Conservation (phyloP, 2,329 filamentous ascomycete species). For the Cordyceps pruinosa region DNA sequence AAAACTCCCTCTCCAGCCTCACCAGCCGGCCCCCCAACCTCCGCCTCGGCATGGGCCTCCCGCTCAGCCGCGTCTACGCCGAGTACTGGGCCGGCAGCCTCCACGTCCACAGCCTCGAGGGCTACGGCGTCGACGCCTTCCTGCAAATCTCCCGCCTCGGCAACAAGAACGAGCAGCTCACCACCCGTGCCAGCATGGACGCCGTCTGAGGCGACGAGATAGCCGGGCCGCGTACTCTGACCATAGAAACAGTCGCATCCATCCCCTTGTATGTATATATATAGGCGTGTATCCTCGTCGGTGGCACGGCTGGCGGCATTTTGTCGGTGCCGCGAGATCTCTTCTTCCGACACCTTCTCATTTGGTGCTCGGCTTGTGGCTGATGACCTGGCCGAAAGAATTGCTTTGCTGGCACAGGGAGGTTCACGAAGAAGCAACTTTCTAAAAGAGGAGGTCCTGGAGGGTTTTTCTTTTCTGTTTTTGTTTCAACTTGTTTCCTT, state of each 20-base stretch:
- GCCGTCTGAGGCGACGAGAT: slow-evolving; percentile 45
- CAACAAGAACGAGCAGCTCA: slow-evolving; percentile 95
- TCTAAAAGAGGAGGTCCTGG: not conserved
- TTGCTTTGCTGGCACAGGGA: not conserved
- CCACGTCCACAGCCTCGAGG: slow-evolving; percentile 86
- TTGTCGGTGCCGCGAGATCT: too few relatives aligned
- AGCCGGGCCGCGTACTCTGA: not conserved
- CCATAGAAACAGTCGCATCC: too few relatives aligned
- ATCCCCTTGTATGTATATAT: not conserved
- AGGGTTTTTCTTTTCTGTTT: not conserved
- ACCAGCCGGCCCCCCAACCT: slow-evolving; percentile 80
- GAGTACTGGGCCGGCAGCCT: slow-evolving; percentile 97
- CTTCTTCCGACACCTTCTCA: not conserved
- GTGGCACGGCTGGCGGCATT: not conserved
- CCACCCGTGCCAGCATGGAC: slow-evolving; percentile 69
- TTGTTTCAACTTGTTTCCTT: not conserved
- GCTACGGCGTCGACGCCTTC: slow-evolving; percentile 93
- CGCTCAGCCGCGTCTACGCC: slow-evolving; percentile 88
- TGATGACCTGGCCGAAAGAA: not conserved
- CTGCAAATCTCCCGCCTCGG: slow-evolving; percentile 92
- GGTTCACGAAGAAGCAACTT: not conserved
- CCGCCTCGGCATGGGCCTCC: slow-evolving; percentile 84
- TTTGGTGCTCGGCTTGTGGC: not conserved
- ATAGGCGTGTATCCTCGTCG: not conserved
- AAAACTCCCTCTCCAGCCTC: slow-evolving; percentile 69